These are phyloP conservation scores for Canariomyces notabilis DNA, from an alignment of 2,329 filamentous ascomycete genomes.

Conservation along the genomic window DNA sequence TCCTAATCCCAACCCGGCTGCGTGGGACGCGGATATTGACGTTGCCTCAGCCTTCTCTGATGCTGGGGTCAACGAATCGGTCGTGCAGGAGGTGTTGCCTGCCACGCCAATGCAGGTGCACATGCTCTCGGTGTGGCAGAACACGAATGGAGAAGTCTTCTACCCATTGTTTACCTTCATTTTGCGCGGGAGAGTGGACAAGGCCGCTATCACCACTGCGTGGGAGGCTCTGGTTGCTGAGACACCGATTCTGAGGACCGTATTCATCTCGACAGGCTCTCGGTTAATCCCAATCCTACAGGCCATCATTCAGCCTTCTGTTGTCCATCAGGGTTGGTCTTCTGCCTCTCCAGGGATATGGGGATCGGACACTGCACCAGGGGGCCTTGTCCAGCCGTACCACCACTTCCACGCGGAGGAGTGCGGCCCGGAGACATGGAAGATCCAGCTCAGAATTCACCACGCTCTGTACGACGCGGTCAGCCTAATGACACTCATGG, in stretches of 20 bases:
- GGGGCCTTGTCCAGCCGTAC: conserved; percentile 23
- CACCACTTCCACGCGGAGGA: conserved; percentile 20
- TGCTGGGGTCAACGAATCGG: conserved; percentile 36
- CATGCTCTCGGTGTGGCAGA: conserved; percentile 73
- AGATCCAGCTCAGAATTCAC: conserved; percentile 60
- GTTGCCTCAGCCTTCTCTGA: conserved; percentile 33
- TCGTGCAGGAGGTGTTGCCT: conserved; percentile 58
- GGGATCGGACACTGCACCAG: neutral
- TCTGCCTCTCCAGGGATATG: neutral
- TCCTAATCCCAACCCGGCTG: neutral
- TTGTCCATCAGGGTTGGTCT: neutral
- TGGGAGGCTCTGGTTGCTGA: conserved; percentile 56
- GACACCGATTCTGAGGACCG: conserved; percentile 64
- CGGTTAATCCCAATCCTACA: conserved; percentile 57
- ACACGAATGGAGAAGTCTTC: conserved; percentile 61
- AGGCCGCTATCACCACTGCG: conserved; percentile 44
- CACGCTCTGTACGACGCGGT: conserved; percentile 87
- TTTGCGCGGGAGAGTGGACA: conserved; percentile 37
- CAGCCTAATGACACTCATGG: conserved; percentile 62
- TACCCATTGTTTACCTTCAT: conserved; percentile 66
- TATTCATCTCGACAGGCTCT: conserved; percentile 50
- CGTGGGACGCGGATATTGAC: conserved; percentile 31
- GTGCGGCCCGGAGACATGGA: conserved; percentile 22
- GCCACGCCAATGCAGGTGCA: conserved; percentile 74
- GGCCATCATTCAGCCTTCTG: conserved; percentile 43